Conservation (phyloP, 2,329 filamentous ascomycete species). For the Colletotrichum costaricense region DNA sequence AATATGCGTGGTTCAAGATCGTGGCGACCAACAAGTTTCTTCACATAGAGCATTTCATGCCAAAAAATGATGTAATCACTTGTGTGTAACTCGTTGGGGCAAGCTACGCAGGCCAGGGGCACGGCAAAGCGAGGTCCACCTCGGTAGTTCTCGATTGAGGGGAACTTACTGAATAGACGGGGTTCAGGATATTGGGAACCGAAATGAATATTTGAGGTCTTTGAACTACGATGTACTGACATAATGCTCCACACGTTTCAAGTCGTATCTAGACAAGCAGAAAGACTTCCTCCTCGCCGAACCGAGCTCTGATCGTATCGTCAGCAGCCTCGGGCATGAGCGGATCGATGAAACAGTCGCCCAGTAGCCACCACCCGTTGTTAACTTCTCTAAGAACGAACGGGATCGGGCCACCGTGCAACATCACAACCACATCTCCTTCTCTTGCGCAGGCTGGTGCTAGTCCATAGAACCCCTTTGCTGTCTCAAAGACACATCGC, state of each 20-base stretch:
- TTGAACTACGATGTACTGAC: not conserved
- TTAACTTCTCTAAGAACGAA: constrained; percentile 7
- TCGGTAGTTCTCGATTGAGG: not conserved
- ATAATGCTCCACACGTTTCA: not conserved
- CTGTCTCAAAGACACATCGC: constrained; percentile 7
- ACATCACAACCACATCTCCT: constrained; percentile 1
- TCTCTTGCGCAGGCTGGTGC: constrained; percentile 5
- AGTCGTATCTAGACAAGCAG: not conserved
- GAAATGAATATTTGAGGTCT: not conserved
- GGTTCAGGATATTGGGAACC: not conserved
- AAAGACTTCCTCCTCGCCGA: constrained; percentile 3
- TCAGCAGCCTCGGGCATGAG: constrained; percentile 14
- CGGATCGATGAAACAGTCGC: constrained; percentile 5
- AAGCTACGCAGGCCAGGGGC: not conserved
- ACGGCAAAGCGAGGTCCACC: not conserved
- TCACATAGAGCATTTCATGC: not conserved
- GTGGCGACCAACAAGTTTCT: not conserved
- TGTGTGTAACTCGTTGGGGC: not conserved
- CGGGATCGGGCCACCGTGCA: not conserved
- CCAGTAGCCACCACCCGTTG: constrained; percentile 2
- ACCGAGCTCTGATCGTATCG: not conserved
- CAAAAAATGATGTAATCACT: constrained; percentile 20
- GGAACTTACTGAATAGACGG: not conserved
- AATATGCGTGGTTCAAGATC: not conserved
- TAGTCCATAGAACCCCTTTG: constrained; percentile 2